These are phyloP conservation scores for Aspergillus olivimuriae DNA, from an alignment of 495 filamentous ascomycete genomes.

Conservation along the genomic window DNA sequence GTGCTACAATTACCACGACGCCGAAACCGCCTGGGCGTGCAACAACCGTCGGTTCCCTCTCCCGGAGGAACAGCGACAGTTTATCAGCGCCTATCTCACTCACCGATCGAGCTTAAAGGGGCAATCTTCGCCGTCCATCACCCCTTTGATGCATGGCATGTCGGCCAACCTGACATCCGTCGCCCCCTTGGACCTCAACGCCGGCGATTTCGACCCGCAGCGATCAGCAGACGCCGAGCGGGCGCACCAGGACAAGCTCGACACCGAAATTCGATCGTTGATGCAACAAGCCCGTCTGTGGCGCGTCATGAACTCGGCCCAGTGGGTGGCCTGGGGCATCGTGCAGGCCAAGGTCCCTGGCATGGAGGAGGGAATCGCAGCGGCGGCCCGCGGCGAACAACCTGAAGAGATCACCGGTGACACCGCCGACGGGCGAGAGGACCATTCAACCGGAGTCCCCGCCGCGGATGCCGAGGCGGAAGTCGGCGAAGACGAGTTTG, in stretches of 20 bases:
- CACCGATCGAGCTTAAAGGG: constrained; percentile 59
- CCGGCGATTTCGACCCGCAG: constrained; percentile 17
- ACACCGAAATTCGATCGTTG: constrained; percentile 59
- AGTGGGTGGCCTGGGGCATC: constrained; percentile 95
- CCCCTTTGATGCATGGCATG: constrained; percentile 31
- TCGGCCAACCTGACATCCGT: constrained; percentile 26
- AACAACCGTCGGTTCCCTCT: constrained; percentile 68
- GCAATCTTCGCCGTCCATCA: constrained; percentile 49
- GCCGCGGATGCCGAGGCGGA: constrained; percentile 3
- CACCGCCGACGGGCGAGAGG: too few relatives aligned
- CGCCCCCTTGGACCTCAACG: constrained; percentile 30
- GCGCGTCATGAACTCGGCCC: constrained; percentile 78
- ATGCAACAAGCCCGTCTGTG: constrained; percentile 75
- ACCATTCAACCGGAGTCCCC: constrained; percentile 9
- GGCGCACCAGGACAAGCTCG: constrained; percentile 49
- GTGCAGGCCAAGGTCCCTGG: constrained; percentile 84
- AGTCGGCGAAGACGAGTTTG: constrained; percentile 57
- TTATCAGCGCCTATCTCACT: constrained; percentile 78
- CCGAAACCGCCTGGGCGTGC: constrained; percentile 55
- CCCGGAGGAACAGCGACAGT: constrained; percentile 71
- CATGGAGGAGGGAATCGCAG: constrained; percentile 36
- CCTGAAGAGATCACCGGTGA: not conserved
- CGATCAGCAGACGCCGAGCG: constrained; percentile 47
- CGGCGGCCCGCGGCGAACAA: constrained; percentile 8
- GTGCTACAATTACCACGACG: constrained; percentile 94